Evolutionary conservation across 805 yeast species (phyloP), one percentile per base, ranked within the genome.

Genomic region (Yarrowia alimentaria): DNA sequence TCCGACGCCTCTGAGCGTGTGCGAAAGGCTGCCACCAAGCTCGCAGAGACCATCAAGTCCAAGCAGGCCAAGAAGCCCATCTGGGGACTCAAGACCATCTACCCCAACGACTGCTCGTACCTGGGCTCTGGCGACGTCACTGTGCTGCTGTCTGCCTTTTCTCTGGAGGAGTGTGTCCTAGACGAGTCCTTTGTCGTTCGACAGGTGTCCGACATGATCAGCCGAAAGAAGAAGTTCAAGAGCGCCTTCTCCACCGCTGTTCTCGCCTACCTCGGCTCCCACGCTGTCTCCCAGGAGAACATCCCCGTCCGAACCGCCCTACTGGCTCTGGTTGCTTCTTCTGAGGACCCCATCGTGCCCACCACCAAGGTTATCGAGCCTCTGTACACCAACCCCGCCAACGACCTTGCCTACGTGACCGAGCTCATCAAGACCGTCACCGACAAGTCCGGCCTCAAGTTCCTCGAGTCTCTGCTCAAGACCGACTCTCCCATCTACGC

Each of bases 371-470:
- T 42, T 7, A 45, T 60, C 20, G 63, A 61, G 29, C 59, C 60
- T 26, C 45, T 61, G 35, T 43, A 43, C 37, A n/a, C 16, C 22
- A 24, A 21, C 37, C 50, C 50, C 24, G 29, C 37, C 21, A 12
- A 21, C 28, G 47, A 40, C 18, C 29, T 43, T 33, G 35, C 35
- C 6, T 43, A 30, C 37, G 24, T 30, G 7, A 30, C 35, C 3
- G 30, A 43, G 37, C 37, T 43, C 10, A 31, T 43, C 30, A 28
- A 24, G 12, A 75, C 84, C 6, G 69, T 75, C 8, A 79, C 75
- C 55, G 94, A 85, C 53, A 78, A 78, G 60, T 71, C 68, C 51
- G 87, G 82, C 45, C 72, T 83, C 43, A 76, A 75, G 19, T 85
- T 89, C 66, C 60, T 87, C 24, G 73, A 79, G 45, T 64, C 67